Base-by-base conservation (phyloP, 306 rosid genomes). In the Cicer chorassanicum region DNA sequence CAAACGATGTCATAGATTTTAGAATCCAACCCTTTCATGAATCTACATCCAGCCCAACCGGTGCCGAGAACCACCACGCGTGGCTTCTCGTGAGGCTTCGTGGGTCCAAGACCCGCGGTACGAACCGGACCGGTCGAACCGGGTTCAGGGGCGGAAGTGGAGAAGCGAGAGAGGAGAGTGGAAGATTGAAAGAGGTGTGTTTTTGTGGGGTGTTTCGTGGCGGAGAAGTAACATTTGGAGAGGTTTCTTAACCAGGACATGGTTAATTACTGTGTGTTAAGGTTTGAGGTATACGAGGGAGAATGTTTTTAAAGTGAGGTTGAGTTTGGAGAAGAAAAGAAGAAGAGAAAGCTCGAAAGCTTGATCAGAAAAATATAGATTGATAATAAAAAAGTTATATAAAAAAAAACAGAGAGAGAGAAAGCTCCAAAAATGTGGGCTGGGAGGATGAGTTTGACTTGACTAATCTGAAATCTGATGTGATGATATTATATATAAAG, bases 1-100 rank as follows among this genome's bases (percentile, higher is more conserved):
- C 99, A 94, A 39, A 92, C 96, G 68, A 94, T 82, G 79, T 94
- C 99, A 77, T 92, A 94, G 40, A 68, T 46, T 38, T 53, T 10
- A 7, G 99, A 80, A 67, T 94, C 95, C 69, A 94, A 48, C 0
- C 86, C 96, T 56, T 94, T 94, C 97, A 94, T 86, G 24, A 92
- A 76, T 60, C 99, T 75, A 73, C 96, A 88, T 7, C 97, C 99
- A 0, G 97, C 99, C 99, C 97, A 94, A 4, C 99, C 99, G 1
- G 99, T 12, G 0, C 99, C 97, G 70, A 94, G 57, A 3, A 94
- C 96, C 73, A 94, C 95, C 66, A 94, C 99, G 19, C 97, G 61
- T 15, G 99, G 95, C 89, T 94, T 94, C 88, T 92, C 93, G 38
- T 82, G 86, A 9, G 88, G 18, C 74, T 66, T 71, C 9, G 99